These are phyloP conservation scores for Colletotrichum siamense DNA, from an alignment of 2,329 filamentous ascomycete species.

Conservation along the genomic window DNA sequence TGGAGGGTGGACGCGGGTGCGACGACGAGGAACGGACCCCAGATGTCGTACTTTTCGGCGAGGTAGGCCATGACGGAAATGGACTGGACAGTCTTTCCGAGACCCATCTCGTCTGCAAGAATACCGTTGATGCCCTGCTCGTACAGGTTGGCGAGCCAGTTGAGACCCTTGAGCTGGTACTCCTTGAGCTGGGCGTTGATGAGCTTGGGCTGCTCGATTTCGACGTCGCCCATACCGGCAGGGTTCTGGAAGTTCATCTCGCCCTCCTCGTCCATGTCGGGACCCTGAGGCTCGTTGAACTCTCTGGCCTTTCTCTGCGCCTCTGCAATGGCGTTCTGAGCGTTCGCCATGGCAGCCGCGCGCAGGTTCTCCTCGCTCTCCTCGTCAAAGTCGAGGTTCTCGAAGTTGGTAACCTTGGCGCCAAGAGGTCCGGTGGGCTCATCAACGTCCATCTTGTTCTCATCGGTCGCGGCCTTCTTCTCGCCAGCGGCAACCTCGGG, in stretches of 20 bases:
- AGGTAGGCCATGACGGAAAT: constrained; percentile 99
- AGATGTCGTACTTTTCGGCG: constrained; percentile 96
- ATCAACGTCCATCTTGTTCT: constrained; percentile 53
- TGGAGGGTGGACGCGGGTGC: constrained; percentile 95
- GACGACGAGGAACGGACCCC: constrained; percentile 97
- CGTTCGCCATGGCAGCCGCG: constrained; percentile 90
- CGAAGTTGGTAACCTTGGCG: constrained; percentile 87
- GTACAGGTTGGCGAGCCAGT: constrained; percentile 98
- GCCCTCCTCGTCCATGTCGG: constrained; percentile 83
- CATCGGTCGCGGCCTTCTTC: constrained; percentile 45
- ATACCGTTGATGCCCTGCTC: constrained; percentile 99
- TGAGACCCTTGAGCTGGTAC: constrained; percentile 98
- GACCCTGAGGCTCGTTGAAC: constrained; percentile 77
- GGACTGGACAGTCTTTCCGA: constrained; percentile 98
- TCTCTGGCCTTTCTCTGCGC: constrained; percentile 91
- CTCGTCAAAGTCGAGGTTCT: constrained; percentile 93
- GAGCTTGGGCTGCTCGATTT: constrained; percentile 93
- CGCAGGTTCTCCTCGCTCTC: constrained; percentile 86
- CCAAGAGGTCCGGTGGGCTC: constrained; percentile 61
- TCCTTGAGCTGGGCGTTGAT: constrained; percentile 95
- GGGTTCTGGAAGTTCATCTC: constrained; percentile 99
- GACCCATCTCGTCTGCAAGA: constrained; percentile 98
- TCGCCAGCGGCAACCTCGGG: constrained; percentile 67
- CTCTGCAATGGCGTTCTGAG: constrained; percentile 93
- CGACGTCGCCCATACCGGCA: constrained; percentile 90